These are phyloP conservation scores for Nannochloropsis gaditana DNA, from an alignment of 108 stramenopile genomes.

Conservation along the genomic window DNA sequence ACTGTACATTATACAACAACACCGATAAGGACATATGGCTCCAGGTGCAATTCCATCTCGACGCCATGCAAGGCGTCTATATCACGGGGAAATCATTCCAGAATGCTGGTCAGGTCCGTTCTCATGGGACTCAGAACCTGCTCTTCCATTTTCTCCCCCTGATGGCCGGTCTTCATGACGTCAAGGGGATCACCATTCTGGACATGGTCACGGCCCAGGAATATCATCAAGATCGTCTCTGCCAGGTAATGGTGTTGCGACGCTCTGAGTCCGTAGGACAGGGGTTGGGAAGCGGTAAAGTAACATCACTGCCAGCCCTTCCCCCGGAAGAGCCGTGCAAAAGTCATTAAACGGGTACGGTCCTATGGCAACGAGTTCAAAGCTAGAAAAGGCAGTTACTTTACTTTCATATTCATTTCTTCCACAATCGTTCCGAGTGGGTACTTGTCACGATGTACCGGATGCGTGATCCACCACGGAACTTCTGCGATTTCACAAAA, in stretches of 20 bases:
- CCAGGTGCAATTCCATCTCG: slow-evolving; percentile 17
- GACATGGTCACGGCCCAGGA: neutral
- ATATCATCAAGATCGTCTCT: neutral
- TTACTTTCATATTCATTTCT: too few relatives aligned
- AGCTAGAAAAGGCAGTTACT: too few relatives aligned
- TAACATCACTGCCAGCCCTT: too few relatives aligned
- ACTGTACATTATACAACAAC: neutral
- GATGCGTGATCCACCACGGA: too few relatives aligned
- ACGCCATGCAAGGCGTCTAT: slow-evolving; percentile 11
- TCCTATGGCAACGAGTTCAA: too few relatives aligned
- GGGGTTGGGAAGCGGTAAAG: neutral
- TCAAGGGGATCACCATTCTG: neutral
- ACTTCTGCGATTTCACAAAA: too few relatives aligned
- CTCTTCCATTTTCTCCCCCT: neutral
- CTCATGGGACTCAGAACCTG: neutral
- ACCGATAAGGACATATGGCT: neutral
- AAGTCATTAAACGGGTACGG: too few relatives aligned
- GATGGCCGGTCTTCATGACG: slow-evolving; percentile 11
- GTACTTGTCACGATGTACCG: too few relatives aligned
- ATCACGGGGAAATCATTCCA: neutral
- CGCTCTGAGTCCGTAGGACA: neutral
- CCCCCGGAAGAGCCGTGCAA: too few relatives aligned
- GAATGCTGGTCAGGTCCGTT: neutral
- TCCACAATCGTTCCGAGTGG: too few relatives aligned
- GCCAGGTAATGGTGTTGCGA: neutral